Base-by-base conservation (phyloP, 148 eudicot genomes). In the Fagopyrum homotropicum region DNA sequence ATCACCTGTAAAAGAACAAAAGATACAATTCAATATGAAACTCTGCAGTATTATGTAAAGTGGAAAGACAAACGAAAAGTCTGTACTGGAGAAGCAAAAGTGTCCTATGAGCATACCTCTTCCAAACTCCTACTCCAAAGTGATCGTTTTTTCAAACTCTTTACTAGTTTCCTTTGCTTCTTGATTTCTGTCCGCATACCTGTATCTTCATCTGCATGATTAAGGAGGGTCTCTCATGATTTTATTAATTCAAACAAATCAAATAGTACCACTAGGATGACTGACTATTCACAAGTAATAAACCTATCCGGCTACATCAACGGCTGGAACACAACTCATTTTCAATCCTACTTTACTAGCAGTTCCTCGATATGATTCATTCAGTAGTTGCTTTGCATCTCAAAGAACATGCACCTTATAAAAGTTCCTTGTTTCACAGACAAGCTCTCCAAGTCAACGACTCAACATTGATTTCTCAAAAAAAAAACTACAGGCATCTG, bases 51-150 rank as follows among this genome's bases (percentile, higher is more conserved):
- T 14, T 35, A 40, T 40, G 6, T 66, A 6, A 64, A 30, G 45
- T 64, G 45, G 46, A 43, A 40, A 40, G 55, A n/a, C 7, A 72
- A 19, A 35, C 14, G 29, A 64, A 45, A 22, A 49, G 2, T 9
- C 47, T n/a, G 5, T 11, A 19, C 55, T 8, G 47, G 4, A 14
- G 35, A 10, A 74, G 60, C 7, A 52, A 7, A 26, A 26, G 5
- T 22, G 22, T 50, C 35, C 29, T 49, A 40, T 55, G 60, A 50
- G 0, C 15, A 55, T 79, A 84, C 87, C 87, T 84, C 87, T 77
- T 84, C 87, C 81, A 82, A 77, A 79, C 84, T 79, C 70, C 84
- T 82, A 72, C 82, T 81, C 87, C 87, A 84, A 48, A 84, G 84
- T 73, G 87, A 84, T 73, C 79, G 82, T 59, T 84, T 84, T 77